Evolutionary conservation across 2,329 filamentous ascomycete species (phyloP).

Genomic region (Penicillium carneum): DNA sequence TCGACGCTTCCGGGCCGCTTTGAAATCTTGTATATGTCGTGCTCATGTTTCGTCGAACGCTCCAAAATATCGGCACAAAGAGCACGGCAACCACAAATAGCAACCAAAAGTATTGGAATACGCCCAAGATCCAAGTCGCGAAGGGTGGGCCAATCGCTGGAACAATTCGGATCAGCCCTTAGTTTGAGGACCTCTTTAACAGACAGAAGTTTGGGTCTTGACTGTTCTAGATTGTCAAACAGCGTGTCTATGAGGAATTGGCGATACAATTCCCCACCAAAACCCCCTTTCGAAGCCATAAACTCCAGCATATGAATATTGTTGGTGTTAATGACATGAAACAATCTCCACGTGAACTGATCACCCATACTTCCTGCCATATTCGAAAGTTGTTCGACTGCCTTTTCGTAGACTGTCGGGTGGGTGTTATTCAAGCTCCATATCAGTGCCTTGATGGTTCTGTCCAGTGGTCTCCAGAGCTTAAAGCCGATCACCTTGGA

Average conservation of each 20-base stretch:
- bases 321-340: neutral
- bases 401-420: neutral
- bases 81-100: neutral
- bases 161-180: neutral
- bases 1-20: neutral
- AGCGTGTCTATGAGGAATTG: neutral
- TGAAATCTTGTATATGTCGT: neutral
- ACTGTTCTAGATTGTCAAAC: neutral
- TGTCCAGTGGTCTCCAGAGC: neutral
- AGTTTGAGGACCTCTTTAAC: neutral
- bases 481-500: neutral
- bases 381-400: neutral
- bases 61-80: neutral
- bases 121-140: neutral
- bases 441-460: neutral
- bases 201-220: neutral
- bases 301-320: slow-evolving; percentile 45
- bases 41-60: fast-evolving
- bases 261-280: slow-evolving; percentile 54
- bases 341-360: neutral
- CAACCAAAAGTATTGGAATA: neutral
- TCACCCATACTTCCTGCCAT: neutral
- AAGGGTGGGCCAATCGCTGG: neutral
- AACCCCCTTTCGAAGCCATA: slow-evolving; percentile 67
- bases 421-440: neutral